phyloP scores from a whole-genome alignment of 805 yeast species.

The Metschnikowia baotianmanensis region DNA sequence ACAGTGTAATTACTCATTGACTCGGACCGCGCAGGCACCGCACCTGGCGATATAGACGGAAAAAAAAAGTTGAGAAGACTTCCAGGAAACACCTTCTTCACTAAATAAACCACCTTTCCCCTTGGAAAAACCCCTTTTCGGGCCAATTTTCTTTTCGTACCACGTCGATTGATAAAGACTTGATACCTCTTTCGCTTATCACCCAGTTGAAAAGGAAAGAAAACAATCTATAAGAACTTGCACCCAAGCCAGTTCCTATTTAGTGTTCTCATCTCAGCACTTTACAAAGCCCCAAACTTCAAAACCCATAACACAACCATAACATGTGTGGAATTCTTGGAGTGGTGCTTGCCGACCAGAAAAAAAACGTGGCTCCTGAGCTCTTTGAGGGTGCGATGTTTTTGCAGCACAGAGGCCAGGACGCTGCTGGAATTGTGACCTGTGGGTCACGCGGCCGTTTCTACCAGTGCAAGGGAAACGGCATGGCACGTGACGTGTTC shows the following conservation, averaged over 20 bases:
- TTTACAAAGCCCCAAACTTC: too few relatives aligned
- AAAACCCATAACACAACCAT: too few relatives aligned
- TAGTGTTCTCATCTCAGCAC: too few relatives aligned
- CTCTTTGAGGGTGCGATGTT: constrained; percentile 89
- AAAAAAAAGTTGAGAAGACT: not conserved
- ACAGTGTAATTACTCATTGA: constrained; percentile 1
- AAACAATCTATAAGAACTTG: too few relatives aligned
- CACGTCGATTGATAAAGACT: too few relatives aligned
- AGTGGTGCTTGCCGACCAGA: constrained; percentile 73
- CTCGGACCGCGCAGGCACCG: constrained; percentile 11
- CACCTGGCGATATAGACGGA: not conserved
- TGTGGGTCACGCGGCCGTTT: constrained; percentile 92
- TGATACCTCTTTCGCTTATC: too few relatives aligned
- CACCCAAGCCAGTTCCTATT: too few relatives aligned
- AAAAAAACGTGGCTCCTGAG: constrained; percentile 78
- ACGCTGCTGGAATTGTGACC: constrained; percentile 98
- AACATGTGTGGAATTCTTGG: constrained; percentile 95
- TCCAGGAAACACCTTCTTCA: constrained; percentile 4
- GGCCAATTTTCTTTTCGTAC: too few relatives aligned
- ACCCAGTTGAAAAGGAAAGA: too few relatives aligned
- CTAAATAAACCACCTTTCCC: not conserved
- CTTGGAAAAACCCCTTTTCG: not conserved
- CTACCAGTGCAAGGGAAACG: constrained; percentile 97
- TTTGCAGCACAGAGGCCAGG: constrained; percentile 97
- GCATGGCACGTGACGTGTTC: constrained; percentile 98